Conservation (phyloP, 306 rosid genomes). For the Ceratonia siliqua region DNA sequence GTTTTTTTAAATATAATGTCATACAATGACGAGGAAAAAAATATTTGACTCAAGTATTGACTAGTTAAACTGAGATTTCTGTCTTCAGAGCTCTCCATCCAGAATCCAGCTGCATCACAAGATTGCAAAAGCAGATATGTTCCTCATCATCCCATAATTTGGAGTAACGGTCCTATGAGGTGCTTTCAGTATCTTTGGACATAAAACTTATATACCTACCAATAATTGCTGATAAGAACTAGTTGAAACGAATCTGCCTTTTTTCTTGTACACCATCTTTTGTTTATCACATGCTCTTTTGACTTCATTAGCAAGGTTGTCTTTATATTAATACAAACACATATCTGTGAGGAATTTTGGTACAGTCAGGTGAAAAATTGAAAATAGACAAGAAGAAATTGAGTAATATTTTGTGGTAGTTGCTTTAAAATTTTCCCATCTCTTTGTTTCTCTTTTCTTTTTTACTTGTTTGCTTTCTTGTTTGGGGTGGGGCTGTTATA, state of each 20-base stretch:
- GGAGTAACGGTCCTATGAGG: conserved; percentile 51
- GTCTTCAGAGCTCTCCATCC: conserved; percentile 47
- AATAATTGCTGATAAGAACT: conserved; percentile 31
- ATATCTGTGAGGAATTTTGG: neutral
- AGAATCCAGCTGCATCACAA: conserved; percentile 46
- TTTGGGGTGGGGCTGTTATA: neutral
- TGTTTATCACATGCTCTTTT: conserved; percentile 27
- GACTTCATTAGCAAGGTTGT: neutral
- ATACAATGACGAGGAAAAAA: conserved; percentile 29
- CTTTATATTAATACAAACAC: neutral
- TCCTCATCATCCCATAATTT: conserved; percentile 44
- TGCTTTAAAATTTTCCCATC: neutral
- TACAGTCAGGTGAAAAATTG: too few species aligned
- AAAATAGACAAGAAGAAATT: neutral
- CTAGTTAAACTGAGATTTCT: conserved; percentile 51
- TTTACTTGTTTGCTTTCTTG: neutral
- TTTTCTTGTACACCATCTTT: neutral
- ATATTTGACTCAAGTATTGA: conserved; percentile 39
- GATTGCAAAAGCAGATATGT: conserved; percentile 44
- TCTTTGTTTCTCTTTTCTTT: neutral
- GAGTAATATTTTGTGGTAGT: neutral
- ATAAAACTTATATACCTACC: conserved; percentile 39
- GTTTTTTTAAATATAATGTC: conserved; percentile 30
- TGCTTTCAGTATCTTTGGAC: conserved; percentile 53
- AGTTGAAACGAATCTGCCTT: conserved; percentile 23